Evolutionary conservation across 768 basidiomycete genomes (phyloP).

Genomic region (Tylopilus intermedius): DNA sequence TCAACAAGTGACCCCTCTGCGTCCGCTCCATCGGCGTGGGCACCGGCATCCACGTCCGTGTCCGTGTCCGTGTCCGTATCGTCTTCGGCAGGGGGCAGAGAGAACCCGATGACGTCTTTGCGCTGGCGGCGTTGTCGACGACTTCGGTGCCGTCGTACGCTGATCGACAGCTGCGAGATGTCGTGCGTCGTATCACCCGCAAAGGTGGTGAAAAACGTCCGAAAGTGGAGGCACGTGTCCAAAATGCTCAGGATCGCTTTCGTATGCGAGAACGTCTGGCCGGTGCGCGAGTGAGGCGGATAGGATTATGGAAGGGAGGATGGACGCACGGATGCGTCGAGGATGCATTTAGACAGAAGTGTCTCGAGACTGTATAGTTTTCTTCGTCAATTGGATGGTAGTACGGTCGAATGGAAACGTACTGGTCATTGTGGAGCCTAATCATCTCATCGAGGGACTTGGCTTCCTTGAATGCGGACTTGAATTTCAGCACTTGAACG

Average conservation of each 20-base stretch:
- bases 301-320: neutral
- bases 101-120: constrained; percentile 43
- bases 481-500: constrained; percentile 55
- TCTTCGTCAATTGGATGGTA: neutral
- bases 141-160: constrained; percentile 55
- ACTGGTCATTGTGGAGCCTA: constrained; percentile 65
- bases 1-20: constrained; percentile 7
- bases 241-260: constrained; percentile 64
- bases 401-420: constrained; percentile 22
- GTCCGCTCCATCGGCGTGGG: constrained; percentile 17
- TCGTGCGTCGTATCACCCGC: constrained; percentile 61
- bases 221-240: constrained; percentile 71
- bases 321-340: constrained; percentile 51
- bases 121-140: constrained; percentile 52
- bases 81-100: constrained; percentile 30
- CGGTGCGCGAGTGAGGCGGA: neutral
- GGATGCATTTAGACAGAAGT: constrained; percentile 57
- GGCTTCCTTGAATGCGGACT: constrained; percentile 46
- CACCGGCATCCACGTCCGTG: constrained; percentile 28
- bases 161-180: constrained; percentile 44
- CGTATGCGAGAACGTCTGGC: constrained; percentile 59
- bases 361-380: constrained; percentile 52
- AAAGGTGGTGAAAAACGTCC: constrained; percentile 55
- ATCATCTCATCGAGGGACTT: constrained; percentile 77
- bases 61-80: constrained; percentile 34